Conservation (phyloP, 1,284 basidiomycete species). For the Ceratobasidium papillatum region DNA sequence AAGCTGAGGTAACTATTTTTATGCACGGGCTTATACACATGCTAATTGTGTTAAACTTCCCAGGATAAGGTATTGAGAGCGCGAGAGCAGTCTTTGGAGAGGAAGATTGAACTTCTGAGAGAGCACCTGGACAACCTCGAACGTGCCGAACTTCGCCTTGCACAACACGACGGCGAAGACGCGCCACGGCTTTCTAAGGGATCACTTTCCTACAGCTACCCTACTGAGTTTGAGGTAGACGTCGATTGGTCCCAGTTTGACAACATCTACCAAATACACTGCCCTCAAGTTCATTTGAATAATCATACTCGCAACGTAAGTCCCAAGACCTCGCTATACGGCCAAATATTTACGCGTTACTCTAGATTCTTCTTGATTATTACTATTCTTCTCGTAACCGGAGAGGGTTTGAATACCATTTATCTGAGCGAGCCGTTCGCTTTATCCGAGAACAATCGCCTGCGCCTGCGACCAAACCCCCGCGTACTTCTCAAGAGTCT, state of each 20-base stretch:
- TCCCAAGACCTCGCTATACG: constrained; percentile 37
- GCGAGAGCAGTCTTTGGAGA: constrained; percentile 36
- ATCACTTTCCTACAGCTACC: constrained; percentile 41
- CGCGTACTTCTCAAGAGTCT: constrained; percentile 33
- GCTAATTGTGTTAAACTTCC: neutral
- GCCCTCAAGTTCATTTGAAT: constrained; percentile 84
- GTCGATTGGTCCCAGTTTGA: constrained; percentile 85
- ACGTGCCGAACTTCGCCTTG: constrained; percentile 13
- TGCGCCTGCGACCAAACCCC: neutral
- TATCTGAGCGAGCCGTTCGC: constrained; percentile 81
- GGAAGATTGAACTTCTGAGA: constrained; percentile 59
- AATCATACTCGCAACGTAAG: constrained; percentile 79
- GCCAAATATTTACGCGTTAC: neutral
- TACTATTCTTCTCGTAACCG: constrained; percentile 84
- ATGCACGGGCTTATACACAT: neutral
- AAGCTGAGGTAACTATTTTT: neutral
- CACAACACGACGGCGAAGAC: constrained; percentile 12
- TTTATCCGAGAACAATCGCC: constrained; percentile 77
- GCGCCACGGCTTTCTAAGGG: constrained; percentile 27
- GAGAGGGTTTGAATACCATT: constrained; percentile 83
- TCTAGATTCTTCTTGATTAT: constrained; percentile 85
- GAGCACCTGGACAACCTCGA: constrained; percentile 67
- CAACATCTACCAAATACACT: constrained; percentile 92
- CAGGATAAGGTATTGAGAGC: constrained; percentile 19
- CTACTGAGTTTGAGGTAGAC: constrained; percentile 26